Evolutionary conservation across 1,284 basidiomycete genomes (phyloP).

Genomic region (Malassezia restricta): DNA sequence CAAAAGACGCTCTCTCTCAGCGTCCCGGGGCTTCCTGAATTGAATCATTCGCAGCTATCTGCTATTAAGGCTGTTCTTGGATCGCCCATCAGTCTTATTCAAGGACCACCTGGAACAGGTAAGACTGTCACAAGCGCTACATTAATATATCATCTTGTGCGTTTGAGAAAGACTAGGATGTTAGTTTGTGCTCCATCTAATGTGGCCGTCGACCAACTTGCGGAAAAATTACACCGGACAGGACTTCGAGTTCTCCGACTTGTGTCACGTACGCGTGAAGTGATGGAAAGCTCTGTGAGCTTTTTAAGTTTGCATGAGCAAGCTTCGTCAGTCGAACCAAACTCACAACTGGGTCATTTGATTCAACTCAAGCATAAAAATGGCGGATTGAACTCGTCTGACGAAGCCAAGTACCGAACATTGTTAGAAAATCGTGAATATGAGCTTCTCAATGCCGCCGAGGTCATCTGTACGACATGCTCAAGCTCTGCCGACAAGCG

Average conservation of each 20-base stretch:
- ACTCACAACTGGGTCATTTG: constrained; percentile 57
- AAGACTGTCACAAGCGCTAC: constrained; percentile 99
- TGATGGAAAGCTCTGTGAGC: constrained; percentile 78
- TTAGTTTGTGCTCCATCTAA: constrained; percentile 98
- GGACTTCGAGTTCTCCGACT: constrained; percentile 94
- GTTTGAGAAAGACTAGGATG: constrained; percentile 99
- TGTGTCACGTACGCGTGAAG: constrained; percentile 94
- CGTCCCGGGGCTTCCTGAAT: constrained; percentile 88
- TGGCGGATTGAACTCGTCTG: constrained; percentile 86
- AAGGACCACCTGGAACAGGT: constrained; percentile 92
- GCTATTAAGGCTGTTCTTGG: constrained; percentile 97
- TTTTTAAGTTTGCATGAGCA: constrained; percentile 95
- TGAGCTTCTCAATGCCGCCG: constrained; percentile 85
- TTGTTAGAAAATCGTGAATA: constrained; percentile 88
- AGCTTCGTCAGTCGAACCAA: constrained; percentile 77
- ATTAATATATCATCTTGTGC: constrained; percentile 93
- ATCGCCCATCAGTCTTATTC: constrained; percentile 90
- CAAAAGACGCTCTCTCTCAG: constrained; percentile 95
- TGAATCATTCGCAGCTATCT: constrained; percentile 98
- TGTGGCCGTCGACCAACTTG: constrained; percentile 96
- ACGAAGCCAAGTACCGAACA: constrained; percentile 95
- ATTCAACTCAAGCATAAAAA: constrained; percentile 95
- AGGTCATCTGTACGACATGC: constrained; percentile 97
- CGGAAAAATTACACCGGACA: constrained; percentile 94
- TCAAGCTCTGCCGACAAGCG: constrained; percentile 94